Evolutionary conservation across 805 yeast genomes (phyloP), one percentile per base, ranked within the genome.

Genomic region (Wickerhamiella australiensis): DNA sequence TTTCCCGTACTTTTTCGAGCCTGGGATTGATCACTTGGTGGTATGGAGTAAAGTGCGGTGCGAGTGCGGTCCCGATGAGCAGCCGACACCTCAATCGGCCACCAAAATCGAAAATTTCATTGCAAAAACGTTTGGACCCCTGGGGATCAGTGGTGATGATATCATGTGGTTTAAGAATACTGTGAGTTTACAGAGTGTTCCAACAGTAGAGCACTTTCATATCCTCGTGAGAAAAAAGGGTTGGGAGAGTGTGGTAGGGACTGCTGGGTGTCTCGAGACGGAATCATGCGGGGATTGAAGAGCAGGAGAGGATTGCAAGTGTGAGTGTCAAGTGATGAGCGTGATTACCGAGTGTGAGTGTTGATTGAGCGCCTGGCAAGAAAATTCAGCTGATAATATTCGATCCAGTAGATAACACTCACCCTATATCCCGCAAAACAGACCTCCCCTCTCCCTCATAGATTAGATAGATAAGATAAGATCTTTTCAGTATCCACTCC

Each of bases 91-190:
- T 1, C 65, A 60, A 18, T 67, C 75, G 0, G 57, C 67, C 22
- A 56, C 45, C 1, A 44, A 58, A 15, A 71, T 77, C 21, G 68
- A 69, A 47, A 48, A 44, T 33, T 77, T 71, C 54, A 61, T 78
- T 11, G 51, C 59, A 8, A 57, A 59, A 42, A 69, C 72, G 3
- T 76, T 77, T 53, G 64, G 63, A n/a, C 57, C 63, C 11, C 59
- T 68, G 42, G 73, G 70, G 1, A 59, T 74, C 33, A 48, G 58
- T 2, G 52, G 63, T 36, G 65, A 67, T 9, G 61, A 70, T 46
- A 55, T 77, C 12, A 58, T 69, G 26, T 77, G 82, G 82, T 77
- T 78, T 59, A 73, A 74, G 50, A 77, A 77, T 58, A 75, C 80
- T 74, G 69, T 68, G 13, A 68, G 75, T 23, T 59, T 78, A 33